A percentile compares a stretch with the other conserved stretches of the same genome.
Evolutionary conservation across 176 grass and related monocot genomes (phyloP).

Genomic region (Paspalum vaginatum): DNA sequence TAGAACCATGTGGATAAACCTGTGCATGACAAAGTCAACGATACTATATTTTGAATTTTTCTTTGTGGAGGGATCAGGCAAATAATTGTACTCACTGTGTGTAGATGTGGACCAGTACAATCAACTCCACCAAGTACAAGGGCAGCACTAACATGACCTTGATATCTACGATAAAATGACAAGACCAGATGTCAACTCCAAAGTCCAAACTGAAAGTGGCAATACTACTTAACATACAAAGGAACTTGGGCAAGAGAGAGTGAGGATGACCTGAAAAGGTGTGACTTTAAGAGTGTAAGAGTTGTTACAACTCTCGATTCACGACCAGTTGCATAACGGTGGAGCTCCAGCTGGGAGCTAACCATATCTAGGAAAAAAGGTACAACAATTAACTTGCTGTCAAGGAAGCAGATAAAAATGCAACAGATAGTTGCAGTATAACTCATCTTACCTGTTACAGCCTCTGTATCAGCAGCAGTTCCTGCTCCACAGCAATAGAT

Average conservation of each 20-base stretch:
- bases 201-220: not conserved
- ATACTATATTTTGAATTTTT: not conserved
- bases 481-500: constrained; percentile 95
- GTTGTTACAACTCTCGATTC: constrained; percentile 93
- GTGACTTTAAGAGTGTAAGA: constrained; percentile 83
- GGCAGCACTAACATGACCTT: constrained; percentile 82
- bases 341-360: constrained; percentile 87
- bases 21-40: constrained; percentile 25
- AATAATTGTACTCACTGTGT: constrained; percentile 50
- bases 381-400: not conserved
- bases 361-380: constrained; percentile 75
- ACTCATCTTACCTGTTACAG: constrained; percentile 61
- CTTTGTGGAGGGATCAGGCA: not conserved
- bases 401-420: too few relatives aligned
- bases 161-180: constrained; percentile 48
- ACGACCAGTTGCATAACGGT: constrained; percentile 86
- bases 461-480: constrained; percentile 89
- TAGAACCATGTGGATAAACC: constrained; percentile 77
- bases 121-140: constrained; percentile 86
- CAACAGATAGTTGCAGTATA: too few relatives aligned
- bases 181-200: not conserved
- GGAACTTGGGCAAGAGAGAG: not conserved
- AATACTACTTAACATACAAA: not conserved
- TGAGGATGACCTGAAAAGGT: constrained; percentile 71
- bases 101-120: constrained; percentile 77